Base-by-base conservation (phyloP, 768 basidiomycete species). In the Calocera cornea region DNA sequence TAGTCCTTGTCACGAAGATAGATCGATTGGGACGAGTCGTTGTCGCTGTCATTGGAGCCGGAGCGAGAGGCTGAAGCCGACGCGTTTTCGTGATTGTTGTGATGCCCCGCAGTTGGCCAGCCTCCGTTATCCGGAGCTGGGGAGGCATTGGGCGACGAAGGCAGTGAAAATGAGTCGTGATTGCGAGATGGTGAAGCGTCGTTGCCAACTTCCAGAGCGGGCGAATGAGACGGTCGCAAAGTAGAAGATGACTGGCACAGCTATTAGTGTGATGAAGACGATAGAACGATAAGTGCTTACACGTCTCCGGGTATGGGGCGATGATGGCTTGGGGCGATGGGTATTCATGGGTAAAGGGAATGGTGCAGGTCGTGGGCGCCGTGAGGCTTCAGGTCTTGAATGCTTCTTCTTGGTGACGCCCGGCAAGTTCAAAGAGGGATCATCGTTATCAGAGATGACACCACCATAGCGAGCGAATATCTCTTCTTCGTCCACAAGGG, bases 1-100 rank as follows among this genome's bases (percentile, higher is more conserved):
- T 75, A 75, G 34, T 79, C 77, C 54, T 65, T 66, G 29, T 44
- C 38, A 22, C 65, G 44, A 36, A 66, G 24, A 65, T 71, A 67
- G 40, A 63, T 50, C 7, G 64, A 60, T 10, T 66, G 69, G 70
- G 73, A 31, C 72, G 69, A 54, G 27, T 75, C 71, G 78, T 72
- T 50, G 68, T 66, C 10, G 71, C 68, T 3, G 22, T 33, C 65
- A 19, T 66, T 34, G 2, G 65, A 66, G 65, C 29, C 29, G 40
- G 40, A 66, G 7, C 22, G 41, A 2, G 47, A 47, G 19, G 17
- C 11, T 3, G 41, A 47, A 11, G 24, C 22, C 22, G 47, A 41
- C 10, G 24, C 5, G 11, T 17, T 11, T 17, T 22, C 17, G 29
- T 16, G 17, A 64, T 12, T 16, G 16, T 64, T 11, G 36, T 33